These are phyloP conservation scores for Eucalyptus fibrosa DNA, from an alignment of 345 rosid genomes.

Conservation along the genomic window DNA sequence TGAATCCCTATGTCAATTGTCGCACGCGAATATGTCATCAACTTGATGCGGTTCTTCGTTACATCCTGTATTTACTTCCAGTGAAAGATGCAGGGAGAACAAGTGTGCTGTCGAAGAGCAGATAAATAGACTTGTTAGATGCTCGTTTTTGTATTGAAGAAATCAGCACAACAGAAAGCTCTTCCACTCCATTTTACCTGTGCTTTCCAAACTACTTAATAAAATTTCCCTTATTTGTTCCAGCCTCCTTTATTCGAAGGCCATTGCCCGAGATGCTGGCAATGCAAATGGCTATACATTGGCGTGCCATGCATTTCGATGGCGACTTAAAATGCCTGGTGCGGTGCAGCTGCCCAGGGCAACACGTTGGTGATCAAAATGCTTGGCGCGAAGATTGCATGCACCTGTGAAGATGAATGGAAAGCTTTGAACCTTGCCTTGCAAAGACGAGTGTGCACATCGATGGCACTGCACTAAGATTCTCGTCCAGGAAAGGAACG, in stretches of 20 bases:
- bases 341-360: neutral
- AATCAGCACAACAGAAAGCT: neutral
- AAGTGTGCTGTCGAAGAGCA: no score
- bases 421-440: neutral
- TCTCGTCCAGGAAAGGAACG: neutral
- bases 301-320: neutral
- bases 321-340: neutral
- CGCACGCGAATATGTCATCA: no score
- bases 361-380: neutral
- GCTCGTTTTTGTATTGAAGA: neutral
- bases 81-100: no score
- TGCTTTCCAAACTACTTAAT: neutral
- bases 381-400: neutral
- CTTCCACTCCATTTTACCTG: neutral
- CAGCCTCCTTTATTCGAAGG: neutral
- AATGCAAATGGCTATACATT: neutral
- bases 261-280: neutral
- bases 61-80: no score
- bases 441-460: neutral
- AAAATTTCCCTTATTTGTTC: neutral
- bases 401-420: neutral
- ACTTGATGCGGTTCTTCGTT: no score
- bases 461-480: neutral
- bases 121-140: neutral
- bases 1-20: no score